Percentiles rank a stretch among this genome's conserved stretches.
These are phyloP conservation scores for Dalechampia spathulata DNA, from an alignment of 441 rosid species.

Conservation along the genomic window DNA sequence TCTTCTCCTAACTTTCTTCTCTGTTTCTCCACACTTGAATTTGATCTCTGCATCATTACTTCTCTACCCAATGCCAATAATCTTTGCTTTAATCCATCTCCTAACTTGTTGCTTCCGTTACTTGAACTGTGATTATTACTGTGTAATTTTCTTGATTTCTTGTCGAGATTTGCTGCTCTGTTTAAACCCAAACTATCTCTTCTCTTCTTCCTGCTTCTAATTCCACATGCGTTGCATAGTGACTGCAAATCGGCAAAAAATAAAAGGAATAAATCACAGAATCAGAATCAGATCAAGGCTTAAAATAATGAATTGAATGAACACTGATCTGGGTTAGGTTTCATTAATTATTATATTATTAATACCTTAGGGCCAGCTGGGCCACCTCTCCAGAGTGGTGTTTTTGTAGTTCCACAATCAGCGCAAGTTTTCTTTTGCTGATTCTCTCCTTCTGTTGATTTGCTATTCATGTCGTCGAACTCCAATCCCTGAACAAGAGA, in stretches of 20 bases:
- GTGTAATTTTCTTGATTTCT: constrained; percentile 29
- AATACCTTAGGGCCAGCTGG: constrained; percentile 98
- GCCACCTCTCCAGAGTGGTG: constrained; percentile 97
- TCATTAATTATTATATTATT: no score
- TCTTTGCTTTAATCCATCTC: constrained; percentile 47
- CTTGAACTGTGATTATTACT: background rate
- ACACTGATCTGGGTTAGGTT: no score
- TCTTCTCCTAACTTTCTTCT: constrained; percentile 67
- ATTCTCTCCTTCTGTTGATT: constrained; percentile 24
- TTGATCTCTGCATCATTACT: constrained; percentile 58
- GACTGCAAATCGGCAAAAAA: constrained; percentile 58
- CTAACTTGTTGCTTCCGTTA: constrained; percentile 16
- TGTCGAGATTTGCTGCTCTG: constrained; percentile 28
- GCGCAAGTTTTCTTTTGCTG: constrained; percentile 64
- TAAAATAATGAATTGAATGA: no score
- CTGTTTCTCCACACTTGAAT: constrained; percentile 49
- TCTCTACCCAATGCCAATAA: constrained; percentile 50
- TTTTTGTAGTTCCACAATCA: constrained; percentile 81
- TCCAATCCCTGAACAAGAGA: constrained; percentile 40
- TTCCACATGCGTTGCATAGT: constrained; percentile 87
- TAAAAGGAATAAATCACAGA: background rate
- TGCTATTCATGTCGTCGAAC: constrained; percentile 33
- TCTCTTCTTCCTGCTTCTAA: constrained; percentile 65
- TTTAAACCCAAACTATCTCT: constrained; percentile 40
- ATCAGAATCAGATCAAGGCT: constrained; percentile 4